Base-by-base conservation (phyloP, 2,329 filamentous ascomycete genomes). In the Phialemonium atrogriseum region DNA sequence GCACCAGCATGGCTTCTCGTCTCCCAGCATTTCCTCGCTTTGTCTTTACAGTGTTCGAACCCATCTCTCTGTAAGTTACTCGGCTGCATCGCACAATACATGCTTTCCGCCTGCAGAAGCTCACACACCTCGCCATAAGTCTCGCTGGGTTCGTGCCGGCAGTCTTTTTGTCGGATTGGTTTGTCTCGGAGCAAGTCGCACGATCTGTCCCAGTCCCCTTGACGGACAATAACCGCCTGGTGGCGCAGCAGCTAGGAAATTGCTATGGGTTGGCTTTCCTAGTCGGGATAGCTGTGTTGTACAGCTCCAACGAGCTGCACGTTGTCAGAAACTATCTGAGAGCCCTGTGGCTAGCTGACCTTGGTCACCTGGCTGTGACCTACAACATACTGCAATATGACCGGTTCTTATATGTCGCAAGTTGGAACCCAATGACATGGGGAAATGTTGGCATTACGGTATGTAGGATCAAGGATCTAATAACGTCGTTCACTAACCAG, bases 351-450 rank as follows among this genome's bases (percentile, higher is more conserved):
- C 50, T 75, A 16, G 80, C 73, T 12, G 80, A 86, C 47, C 58
- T 84, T 39, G 75, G 77, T 4, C 81, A 86, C 50, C 57, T 86
- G 16, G 72, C 64, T 30, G 64, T 78, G 38, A 80, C 73, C 12
- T 73, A 70, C 36, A 56, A 60, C 45, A 68, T 64, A 6, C 61
- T 85, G 40, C 80, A 77, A 7, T 62, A 60, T 48, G 62, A 70
- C 8, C 58, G 57, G 20, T 64, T 73, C 27, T 39, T 70, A 26
- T 66, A 74, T 42, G 54, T 80, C 9, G 54, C 47, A 5, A 57
- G 53, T 14, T 86, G 81, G 81, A 85, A 84, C 50, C 59, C 68
- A 20, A 70, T 80, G 62, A 70, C 77, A n/a, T 83, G 76, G 73
- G 82, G 81, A 3, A 86, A 86, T 46, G 64, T 87, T 39, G 77